These are phyloP conservation scores for Aristolochia contorta DNA, from an alignment of 164 flowering plant genomes.

Conservation along the genomic window DNA sequence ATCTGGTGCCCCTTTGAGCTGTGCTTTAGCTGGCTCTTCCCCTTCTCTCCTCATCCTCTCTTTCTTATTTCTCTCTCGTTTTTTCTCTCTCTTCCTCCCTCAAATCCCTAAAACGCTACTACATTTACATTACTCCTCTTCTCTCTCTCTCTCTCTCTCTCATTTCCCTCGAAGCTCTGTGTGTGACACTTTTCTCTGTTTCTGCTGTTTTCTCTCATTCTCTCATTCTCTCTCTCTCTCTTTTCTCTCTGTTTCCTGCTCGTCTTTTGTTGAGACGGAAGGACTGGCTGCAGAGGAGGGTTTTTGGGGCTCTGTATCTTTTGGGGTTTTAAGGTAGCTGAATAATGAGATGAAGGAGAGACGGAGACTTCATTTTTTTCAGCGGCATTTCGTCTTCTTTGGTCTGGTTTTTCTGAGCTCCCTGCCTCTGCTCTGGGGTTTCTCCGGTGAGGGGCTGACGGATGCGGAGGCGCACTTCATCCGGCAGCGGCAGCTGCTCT, in stretches of 20 bases:
- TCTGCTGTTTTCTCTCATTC: slow-evolving; percentile 4
- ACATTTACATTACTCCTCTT: not conserved
- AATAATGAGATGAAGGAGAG: slow-evolving; percentile 1
- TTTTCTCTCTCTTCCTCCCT: slow-evolving; percentile 7
- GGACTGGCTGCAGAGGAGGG: too few relatives aligned
- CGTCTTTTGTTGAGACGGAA: not conserved
- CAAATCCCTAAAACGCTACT: slow-evolving; percentile 14
- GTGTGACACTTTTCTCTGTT: too few relatives aligned
- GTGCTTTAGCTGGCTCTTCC: slow-evolving; percentile 47
- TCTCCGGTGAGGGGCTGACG: slow-evolving; percentile 27
- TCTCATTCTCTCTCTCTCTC: slow-evolving; percentile 3
- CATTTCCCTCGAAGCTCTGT: too few relatives aligned
- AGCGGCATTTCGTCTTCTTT: not conserved
- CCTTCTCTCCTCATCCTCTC: too few relatives aligned
- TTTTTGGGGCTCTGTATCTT: too few relatives aligned
- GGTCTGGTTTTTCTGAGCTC: not conserved
- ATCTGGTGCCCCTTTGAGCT: slow-evolving; percentile 43
- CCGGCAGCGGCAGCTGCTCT: slow-evolving; percentile 63
- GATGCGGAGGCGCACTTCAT: slow-evolving; percentile 47
- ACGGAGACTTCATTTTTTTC: not conserved
- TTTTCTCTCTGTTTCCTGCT: slow-evolving; percentile 3
- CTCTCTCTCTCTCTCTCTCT: slow-evolving; percentile 6
- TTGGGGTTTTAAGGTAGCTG: too few relatives aligned
- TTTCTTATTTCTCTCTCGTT: too few relatives aligned
- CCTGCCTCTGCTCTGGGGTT: not conserved